These are phyloP conservation scores for Kregervanrija delftensis DNA, from an alignment of 805 yeast species.

Conservation along the genomic window DNA sequence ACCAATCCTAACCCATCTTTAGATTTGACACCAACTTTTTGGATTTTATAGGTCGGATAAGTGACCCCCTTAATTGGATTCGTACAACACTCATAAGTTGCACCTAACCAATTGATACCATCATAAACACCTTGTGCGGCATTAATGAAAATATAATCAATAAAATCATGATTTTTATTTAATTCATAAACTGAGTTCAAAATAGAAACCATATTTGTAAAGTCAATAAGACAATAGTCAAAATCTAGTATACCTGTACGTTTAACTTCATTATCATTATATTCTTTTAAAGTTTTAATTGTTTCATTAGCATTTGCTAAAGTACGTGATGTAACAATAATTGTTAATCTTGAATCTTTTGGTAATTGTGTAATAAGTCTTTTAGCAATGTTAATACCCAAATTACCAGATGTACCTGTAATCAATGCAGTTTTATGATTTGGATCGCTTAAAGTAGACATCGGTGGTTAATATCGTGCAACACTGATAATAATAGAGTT, in stretches of 20 bases:
- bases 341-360: constrained; percentile 50
- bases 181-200: constrained; percentile 69
- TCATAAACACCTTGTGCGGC: constrained; percentile 85
- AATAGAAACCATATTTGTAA: constrained; percentile 82
- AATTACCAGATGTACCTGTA: constrained; percentile 46
- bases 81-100: constrained; percentile 55
- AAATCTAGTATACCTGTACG: constrained; percentile 63
- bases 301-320: constrained; percentile 77
- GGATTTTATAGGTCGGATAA: constrained; percentile 78
- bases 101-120: constrained; percentile 83
- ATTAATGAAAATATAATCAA: constrained; percentile 78
- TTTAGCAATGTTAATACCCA: constrained; percentile 82
- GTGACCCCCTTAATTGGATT: constrained; percentile 83
- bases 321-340: constrained; percentile 86
- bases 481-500: too few species aligned
- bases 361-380: constrained; percentile 62
- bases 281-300: constrained; percentile 49
- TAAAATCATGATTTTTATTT: constrained; percentile 49
- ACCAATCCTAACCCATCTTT: constrained; percentile 78
- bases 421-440: constrained; percentile 26
- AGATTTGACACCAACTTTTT: constrained; percentile 69
- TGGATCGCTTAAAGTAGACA: constrained; percentile 5
- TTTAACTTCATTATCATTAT: constrained; percentile 27
- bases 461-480: background rate
- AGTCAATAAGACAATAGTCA: constrained; percentile 87